Percentiles rank a stretch among this genome's conserved stretches.
Conservation (phyloP, 257 asterid species). For the Haberlea rhodopensis region DNA sequence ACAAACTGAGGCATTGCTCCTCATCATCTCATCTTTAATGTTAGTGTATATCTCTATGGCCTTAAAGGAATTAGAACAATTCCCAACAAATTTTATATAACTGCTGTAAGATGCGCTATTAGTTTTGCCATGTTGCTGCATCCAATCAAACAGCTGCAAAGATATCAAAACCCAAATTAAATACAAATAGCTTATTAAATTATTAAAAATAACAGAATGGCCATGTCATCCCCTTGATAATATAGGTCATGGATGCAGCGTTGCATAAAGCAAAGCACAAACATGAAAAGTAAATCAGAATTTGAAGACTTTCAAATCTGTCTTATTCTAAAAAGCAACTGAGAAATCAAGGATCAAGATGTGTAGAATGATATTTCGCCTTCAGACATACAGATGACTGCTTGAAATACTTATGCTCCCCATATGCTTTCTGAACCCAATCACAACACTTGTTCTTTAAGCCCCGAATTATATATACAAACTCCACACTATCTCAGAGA, state of each 20-base stretch:
- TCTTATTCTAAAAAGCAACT: background rate
- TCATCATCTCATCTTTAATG: conserved; percentile 56
- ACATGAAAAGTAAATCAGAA: background rate
- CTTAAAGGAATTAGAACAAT: conserved; percentile 52
- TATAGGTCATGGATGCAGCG: background rate
- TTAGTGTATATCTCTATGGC: conserved; percentile 69
- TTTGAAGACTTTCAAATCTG: background rate
- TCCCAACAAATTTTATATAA: conserved; percentile 74
- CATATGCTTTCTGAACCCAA: background rate
- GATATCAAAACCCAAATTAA: conserved; percentile 22
- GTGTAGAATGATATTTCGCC: background rate
- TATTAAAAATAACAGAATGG: background rate
- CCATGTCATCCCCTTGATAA: background rate
- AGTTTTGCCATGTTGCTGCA: conserved; percentile 71
- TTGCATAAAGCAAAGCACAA: background rate
- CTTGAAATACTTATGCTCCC: conserved; percentile 9
- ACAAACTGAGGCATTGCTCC: conserved; percentile 76
- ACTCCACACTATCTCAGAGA: background rate
- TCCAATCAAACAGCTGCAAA: conserved; percentile 94
- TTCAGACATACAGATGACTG: background rate
- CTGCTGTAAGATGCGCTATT: conserved; percentile 88
- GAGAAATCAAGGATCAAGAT: background rate
- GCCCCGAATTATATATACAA: conserved; percentile 2
- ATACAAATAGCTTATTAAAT: conserved; percentile 1
- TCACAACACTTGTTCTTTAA: background rate